Evolutionary conservation across 768 basidiomycete genomes (phyloP).

Genomic region (Daedalea quercina): DNA sequence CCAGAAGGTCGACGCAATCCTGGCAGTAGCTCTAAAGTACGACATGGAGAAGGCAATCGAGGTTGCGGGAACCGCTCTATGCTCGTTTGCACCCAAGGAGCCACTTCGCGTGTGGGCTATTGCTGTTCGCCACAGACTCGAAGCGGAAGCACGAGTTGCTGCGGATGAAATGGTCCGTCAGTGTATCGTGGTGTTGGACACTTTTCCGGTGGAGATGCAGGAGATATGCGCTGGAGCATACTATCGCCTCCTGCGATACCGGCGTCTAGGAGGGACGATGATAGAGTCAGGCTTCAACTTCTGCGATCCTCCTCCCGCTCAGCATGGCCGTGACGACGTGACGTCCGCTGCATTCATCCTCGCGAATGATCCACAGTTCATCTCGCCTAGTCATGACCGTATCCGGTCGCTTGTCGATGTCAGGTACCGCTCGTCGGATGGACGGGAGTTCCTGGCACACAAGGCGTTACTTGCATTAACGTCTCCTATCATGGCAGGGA

Average conservation of each 20-base stretch:
- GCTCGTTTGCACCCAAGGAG: not conserved
- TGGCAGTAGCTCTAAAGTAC: slow-evolving; percentile 16
- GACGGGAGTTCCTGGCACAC: slow-evolving; percentile 30
- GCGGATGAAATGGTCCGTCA: not conserved
- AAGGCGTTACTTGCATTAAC: slow-evolving; percentile 27
- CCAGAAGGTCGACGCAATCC: slow-evolving; percentile 6
- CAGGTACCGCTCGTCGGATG: slow-evolving; percentile 48
- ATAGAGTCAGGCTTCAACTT: not conserved
- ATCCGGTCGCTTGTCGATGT: slow-evolving; percentile 27
- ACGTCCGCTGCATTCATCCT: not conserved
- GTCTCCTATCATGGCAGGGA: slow-evolving; percentile 24
- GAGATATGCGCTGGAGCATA: slow-evolving; percentile 5
- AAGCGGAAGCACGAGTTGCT: not conserved
- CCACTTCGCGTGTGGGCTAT: slow-evolving; percentile 2
- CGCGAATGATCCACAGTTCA: too few species aligned
- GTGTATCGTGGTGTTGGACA: not conserved
- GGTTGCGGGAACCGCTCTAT: not conserved
- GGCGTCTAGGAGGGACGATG: not conserved
- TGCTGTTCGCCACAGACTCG: not conserved
- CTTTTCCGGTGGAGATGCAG: slow-evolving; percentile 4
- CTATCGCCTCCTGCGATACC: slow-evolving; percentile 5
- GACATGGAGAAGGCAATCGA: slow-evolving; percentile 7
- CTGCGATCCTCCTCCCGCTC: not conserved
- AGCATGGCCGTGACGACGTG: not conserved
- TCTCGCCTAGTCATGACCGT: not conserved